Conservation (phyloP, 805 yeast species). For the Sungouiella blattae region DNA sequence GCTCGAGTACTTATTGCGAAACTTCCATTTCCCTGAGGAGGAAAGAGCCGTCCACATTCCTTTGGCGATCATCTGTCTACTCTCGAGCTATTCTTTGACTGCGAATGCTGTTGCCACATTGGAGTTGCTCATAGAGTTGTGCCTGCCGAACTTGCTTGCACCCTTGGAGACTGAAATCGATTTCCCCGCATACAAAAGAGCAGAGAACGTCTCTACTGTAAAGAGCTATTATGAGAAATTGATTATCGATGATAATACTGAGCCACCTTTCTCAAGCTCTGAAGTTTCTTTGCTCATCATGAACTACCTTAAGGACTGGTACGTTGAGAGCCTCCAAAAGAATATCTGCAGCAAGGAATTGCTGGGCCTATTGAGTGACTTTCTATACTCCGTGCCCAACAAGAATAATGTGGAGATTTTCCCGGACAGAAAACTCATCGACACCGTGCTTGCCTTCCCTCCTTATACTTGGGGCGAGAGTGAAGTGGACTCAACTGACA, state of each 20-base stretch:
- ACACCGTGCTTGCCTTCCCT: conserved; percentile 13
- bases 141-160: conserved; percentile 61
- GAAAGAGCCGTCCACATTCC: conserved; percentile 85
- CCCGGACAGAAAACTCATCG: conserved; percentile 8
- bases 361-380: conserved; percentile 18
- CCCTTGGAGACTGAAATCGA: conserved; percentile 1
- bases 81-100: conserved; percentile 23
- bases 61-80: conserved; percentile 49
- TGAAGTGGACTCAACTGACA: not conserved
- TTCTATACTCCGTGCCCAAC: conserved; percentile 20
- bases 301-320: conserved; percentile 15
- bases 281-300: conserved; percentile 18
- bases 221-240: conserved; percentile 18
- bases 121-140: conserved; percentile 42
- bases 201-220: conserved; percentile 14
- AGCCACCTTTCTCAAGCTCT: conserved; percentile 13
- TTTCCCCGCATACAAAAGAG: not conserved
- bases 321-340: conserved; percentile 15
- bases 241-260: conserved; percentile 1
- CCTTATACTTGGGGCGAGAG: conserved; percentile 1
- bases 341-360: conserved; percentile 14
- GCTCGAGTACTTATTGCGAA: conserved; percentile 55
- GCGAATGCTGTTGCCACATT: conserved; percentile 39
- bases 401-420: conserved; percentile 3
- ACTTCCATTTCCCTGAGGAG: conserved; percentile 79